Evolutionary conservation across 2,329 filamentous ascomycete genomes (phyloP), one percentile per base, ranked within the genome.

Genomic region (Fusarium lateritium): DNA sequence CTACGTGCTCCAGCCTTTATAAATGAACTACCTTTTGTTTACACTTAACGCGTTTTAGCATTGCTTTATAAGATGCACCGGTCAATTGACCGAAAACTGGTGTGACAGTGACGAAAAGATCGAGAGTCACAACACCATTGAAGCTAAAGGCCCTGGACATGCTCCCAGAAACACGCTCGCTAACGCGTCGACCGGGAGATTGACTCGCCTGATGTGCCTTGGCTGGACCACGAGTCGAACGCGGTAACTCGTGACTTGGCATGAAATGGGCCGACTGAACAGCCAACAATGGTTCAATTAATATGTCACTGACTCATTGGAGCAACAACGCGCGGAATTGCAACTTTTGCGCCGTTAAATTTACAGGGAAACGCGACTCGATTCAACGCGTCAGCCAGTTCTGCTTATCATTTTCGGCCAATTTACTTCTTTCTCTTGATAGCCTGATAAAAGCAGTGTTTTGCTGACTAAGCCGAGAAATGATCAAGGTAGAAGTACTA

Each of bases 171-270:
- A 63, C 67, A 70, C 61, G 71, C 15, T 64, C 14, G n/a, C 22
- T 4, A 31, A 45, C 67, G 53, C 55, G 62, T 61, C 28, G 17
- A 50, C 24, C 9, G 15, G 24, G 19, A 44, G 24, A 15, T 13
- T 8, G 2, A 9, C 51, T 69, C 53, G 49, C 2, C 49, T 50
- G 53, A 62, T 64, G 36, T 9, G 22, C 28, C 38, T 44, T 39
- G 67, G 22, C 56, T 51, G 31, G 21, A 19, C 59, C 66, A 54
- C 69, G 63, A 64, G 31, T 56, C 45, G 61, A n/a, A 65, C 64
- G 39, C 69, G 69, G 45, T 34, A 62, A 46, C 71, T 73, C 67
- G 69, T 73, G 71, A 73, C 67, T 67, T 24, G 50, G 24, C 4
- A 10, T 24, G 6, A 19, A 44, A 70, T 73, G 71, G 64, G 45